Conservation (phyloP, 495 filamentous ascomycete species). For the Xylaria scruposa region DNA sequence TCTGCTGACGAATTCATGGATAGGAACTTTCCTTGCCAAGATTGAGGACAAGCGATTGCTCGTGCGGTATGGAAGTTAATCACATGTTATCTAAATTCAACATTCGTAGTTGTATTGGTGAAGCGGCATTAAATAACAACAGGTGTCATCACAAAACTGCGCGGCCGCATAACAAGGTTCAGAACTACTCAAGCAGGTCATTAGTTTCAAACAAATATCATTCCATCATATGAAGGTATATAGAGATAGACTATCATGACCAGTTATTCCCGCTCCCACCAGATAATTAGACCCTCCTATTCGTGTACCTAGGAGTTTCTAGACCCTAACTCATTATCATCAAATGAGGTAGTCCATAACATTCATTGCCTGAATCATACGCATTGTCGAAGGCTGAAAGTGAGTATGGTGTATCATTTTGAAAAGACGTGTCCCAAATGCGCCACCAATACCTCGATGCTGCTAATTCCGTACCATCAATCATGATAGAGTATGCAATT, state of each 20-base stretch:
- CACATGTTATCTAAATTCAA: neutral
- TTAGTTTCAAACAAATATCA: neutral
- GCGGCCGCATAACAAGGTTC: neutral
- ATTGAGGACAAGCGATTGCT: neutral
- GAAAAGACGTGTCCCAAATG: neutral
- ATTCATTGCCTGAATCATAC: constrained; percentile 17
- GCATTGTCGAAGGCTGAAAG: neutral
- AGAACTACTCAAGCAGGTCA: neutral
- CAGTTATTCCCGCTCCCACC: neutral
- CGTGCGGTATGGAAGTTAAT: neutral
- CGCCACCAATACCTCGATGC: neutral
- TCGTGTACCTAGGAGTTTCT: neutral
- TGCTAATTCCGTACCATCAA: neutral
- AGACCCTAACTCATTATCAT: constrained; percentile 6
- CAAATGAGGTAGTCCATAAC: constrained; percentile 1
- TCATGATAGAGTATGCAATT: neutral
- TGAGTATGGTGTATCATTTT: neutral
- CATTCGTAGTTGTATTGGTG: neutral
- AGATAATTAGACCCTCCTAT: constrained; percentile 2
- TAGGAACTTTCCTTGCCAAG: neutral
- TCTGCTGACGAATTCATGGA: too few relatives aligned
- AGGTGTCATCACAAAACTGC: neutral
- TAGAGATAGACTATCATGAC: constrained; percentile 2
- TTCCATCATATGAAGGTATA: constrained; percentile 11
- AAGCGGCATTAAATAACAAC: neutral